Percentiles rank a stretch among this genome's conserved stretches.
Evolutionary conservation across 192 early-diverging fungal species (phyloP).

Genomic region (Ambispora gerdemannii): DNA sequence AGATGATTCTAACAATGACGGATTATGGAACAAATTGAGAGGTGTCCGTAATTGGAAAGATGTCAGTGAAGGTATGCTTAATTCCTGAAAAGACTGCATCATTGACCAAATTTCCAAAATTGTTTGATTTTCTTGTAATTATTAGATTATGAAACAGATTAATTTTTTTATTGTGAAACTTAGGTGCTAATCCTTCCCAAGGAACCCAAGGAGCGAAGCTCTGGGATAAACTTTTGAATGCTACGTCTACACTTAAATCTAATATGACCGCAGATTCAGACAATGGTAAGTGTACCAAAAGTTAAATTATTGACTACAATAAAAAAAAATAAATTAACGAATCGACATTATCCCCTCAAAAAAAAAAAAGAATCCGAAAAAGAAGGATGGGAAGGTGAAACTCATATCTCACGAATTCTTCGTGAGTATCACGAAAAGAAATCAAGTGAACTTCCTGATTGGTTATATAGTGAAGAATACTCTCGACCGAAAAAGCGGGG

Average conservation of each 20-base stretch:
- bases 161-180: too few species aligned
- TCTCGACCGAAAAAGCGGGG: background rate
- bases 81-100: too few species aligned
- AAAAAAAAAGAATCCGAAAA: constrained; percentile 55
- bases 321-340: too few species aligned
- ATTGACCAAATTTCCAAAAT: too few species aligned
- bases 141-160: too few species aligned
- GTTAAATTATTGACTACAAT: too few species aligned
- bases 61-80: background rate
- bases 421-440: constrained; percentile 54
- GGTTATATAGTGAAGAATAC: constrained; percentile 20
- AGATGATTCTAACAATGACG: background rate
- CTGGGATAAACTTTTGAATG: constrained; percentile 25
- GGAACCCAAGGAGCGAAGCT: constrained; percentile 2
- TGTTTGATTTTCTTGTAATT: too few species aligned
- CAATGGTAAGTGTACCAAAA: constrained; percentile 17
- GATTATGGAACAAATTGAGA: constrained; percentile 24
- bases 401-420: constrained; percentile 51
- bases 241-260: background rate
- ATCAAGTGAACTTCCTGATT: constrained; percentile 13
- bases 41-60: constrained; percentile 16
- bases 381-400: constrained; percentile 53
- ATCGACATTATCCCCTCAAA: too few species aligned
- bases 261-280: constrained; percentile 14
- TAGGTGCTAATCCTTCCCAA: too few species aligned